phyloP scores from a whole-genome alignment of 306 rosid genomes.

The Quercus gilva region DNA sequence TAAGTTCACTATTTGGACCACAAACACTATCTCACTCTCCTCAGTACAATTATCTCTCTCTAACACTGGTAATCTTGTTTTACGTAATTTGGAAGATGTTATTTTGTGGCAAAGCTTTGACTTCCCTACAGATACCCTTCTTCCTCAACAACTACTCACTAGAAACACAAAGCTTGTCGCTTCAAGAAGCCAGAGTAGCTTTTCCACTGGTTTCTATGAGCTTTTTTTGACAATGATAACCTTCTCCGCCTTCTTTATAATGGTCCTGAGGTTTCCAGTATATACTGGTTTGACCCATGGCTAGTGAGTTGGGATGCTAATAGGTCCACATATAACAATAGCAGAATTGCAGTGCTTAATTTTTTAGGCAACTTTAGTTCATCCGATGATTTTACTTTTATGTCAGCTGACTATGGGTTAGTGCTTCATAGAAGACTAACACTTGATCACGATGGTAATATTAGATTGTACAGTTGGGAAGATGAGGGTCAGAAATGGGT shows the following conservation, averaged over 20 bases:
- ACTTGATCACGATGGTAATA: background rate
- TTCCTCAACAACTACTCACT: no score
- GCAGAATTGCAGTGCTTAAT: background rate
- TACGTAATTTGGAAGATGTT: no score
- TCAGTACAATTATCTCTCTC: no score
- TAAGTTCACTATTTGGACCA: no score
- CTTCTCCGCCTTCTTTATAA: background rate
- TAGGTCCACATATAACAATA: background rate
- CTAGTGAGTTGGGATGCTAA: no score
- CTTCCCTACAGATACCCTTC: no score
- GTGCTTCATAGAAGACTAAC: no score
- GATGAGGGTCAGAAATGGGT: constrained; percentile 24
- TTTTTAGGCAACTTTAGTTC: background rate
- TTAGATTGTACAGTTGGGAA: constrained; percentile 32
- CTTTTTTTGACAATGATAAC: background rate
- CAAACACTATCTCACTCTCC: no score
- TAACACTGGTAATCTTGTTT: no score
- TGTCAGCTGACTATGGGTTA: background rate
- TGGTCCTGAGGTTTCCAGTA: background rate
- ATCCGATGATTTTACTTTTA: background rate
- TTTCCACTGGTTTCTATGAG: background rate
- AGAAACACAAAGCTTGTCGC: no score
- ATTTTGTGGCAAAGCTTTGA: no score
- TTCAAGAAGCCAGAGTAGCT: background rate
- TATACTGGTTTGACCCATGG: background rate